Percentiles rank a stretch among this genome's conserved stretches.
These are phyloP conservation scores for Pythium utonaiense DNA, from an alignment of 352 stramenopile species.

Conservation along the genomic window DNA sequence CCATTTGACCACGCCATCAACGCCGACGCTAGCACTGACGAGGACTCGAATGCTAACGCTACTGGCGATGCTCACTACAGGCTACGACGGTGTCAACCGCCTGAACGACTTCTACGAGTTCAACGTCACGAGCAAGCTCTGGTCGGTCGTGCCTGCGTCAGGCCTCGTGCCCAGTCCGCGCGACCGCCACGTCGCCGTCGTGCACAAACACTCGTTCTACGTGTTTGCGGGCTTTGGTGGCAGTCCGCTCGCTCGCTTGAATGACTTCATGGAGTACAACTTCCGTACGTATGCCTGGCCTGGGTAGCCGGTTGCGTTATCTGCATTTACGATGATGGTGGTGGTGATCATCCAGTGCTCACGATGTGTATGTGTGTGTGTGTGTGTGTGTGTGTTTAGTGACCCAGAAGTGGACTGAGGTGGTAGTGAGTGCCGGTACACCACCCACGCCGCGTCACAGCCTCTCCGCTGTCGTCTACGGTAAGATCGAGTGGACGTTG, in stretches of 20 bases:
- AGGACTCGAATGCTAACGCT: background rate
- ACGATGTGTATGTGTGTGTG: too few relatives aligned
- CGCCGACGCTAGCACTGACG: too few relatives aligned
- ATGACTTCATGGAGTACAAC: constrained; percentile 95
- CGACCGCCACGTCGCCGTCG: constrained; percentile 93
- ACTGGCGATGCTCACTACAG: constrained; percentile 20
- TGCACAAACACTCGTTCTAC: constrained; percentile 93
- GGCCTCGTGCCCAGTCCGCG: constrained; percentile 81
- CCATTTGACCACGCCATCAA: too few relatives aligned
- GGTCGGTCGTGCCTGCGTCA: constrained; percentile 65
- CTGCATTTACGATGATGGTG: too few relatives aligned
- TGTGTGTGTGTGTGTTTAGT: constrained; percentile 30
- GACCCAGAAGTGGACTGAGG: constrained; percentile 76
- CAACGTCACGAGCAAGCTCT: constrained; percentile 84
- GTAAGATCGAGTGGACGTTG: constrained; percentile 23
- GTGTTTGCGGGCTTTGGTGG: constrained; percentile 95
- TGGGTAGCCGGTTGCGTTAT: too few relatives aligned
- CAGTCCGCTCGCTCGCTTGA: constrained; percentile 87
- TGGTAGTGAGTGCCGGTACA: constrained; percentile 72
- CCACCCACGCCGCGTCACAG: constrained; percentile 93
- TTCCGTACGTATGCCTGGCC: constrained; percentile 73
- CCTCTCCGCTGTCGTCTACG: constrained; percentile 91
- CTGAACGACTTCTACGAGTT: constrained; percentile 95
- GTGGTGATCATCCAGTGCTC: too few relatives aligned
- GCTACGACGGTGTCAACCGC: constrained; percentile 91